A percentile compares a stretch with the other conserved stretches of the same genome.
These are phyloP conservation scores for Fusarium begoniae DNA, from an alignment of 2,329 filamentous ascomycete species.

Conservation along the genomic window DNA sequence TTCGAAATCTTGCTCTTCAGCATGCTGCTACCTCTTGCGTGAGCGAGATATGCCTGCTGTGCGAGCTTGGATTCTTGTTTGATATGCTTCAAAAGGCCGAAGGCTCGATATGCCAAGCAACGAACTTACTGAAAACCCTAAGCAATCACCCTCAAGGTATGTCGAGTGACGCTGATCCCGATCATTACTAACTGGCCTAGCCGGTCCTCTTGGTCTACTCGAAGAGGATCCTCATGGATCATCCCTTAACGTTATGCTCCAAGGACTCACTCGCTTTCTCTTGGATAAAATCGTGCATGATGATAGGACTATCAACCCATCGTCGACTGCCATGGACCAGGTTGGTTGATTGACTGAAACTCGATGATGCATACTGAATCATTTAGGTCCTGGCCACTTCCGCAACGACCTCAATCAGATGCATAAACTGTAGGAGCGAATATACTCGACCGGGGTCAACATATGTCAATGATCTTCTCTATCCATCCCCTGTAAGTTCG, in stretches of 20 bases:
- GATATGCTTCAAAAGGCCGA: slow-evolving; percentile 98
- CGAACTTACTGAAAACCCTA: slow-evolving; percentile 91
- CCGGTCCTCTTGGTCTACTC: slow-evolving; percentile 78
- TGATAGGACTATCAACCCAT: slow-evolving; percentile 72
- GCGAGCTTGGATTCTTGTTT: slow-evolving; percentile 93
- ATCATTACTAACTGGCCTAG: slow-evolving; percentile 50
- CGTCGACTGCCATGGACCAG: slow-evolving; percentile 74
- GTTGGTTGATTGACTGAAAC: slow-evolving; percentile 46
- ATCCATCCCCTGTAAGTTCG: slow-evolving; percentile 62
- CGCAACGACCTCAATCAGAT: slow-evolving; percentile 79
- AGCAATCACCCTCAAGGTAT: slow-evolving; percentile 80
- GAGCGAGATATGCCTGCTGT: slow-evolving; percentile 85
- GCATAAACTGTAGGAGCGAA: slow-evolving; percentile 87
- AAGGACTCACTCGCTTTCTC: slow-evolving; percentile 86
- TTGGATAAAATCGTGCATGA: slow-evolving; percentile 83
- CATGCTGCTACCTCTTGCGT: slow-evolving; percentile 89
- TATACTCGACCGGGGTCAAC: slow-evolving; percentile 81
- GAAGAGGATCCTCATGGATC: slow-evolving; percentile 83
- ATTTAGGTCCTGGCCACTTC: slow-evolving; percentile 70
- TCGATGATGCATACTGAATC: not conserved
- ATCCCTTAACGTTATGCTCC: slow-evolving; percentile 82
- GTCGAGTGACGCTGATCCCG: slow-evolving; percentile 19
- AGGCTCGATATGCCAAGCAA: slow-evolving; percentile 94
- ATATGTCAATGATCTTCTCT: slow-evolving; percentile 86
- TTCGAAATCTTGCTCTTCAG: slow-evolving; percentile 87